A percentile compares a stretch with the other conserved stretches of the same genome.
These are phyloP conservation scores for Irpex sp. DNA, from an alignment of 1,284 basidiomycete genomes.

Conservation along the genomic window DNA sequence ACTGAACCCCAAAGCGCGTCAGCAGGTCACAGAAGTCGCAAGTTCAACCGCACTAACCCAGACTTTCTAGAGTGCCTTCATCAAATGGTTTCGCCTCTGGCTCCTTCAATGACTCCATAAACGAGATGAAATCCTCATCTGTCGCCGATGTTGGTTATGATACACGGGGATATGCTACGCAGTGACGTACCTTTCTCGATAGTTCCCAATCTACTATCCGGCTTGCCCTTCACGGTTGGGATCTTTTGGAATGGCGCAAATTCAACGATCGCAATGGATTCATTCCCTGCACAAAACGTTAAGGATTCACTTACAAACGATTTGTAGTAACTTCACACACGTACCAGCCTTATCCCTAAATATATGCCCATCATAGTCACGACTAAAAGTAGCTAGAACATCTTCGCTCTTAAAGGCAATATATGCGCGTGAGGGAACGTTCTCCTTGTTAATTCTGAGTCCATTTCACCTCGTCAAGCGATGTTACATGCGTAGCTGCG, in stretches of 20 bases:
- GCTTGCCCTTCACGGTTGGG: constrained; percentile 71
- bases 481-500: not conserved
- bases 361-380: constrained; percentile 87
- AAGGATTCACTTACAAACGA: constrained; percentile 3
- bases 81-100: constrained; percentile 45
- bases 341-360: constrained; percentile 90
- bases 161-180: not conserved
- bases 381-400: constrained; percentile 72
- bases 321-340: constrained; percentile 17
- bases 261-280: constrained; percentile 87
- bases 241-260: constrained; percentile 91
- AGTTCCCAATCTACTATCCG: constrained; percentile 66
- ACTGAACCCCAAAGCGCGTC: constrained; percentile 35
- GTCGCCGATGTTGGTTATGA: not conserved
- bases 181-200: constrained; percentile 65
- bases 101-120: constrained; percentile 63
- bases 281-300: constrained; percentile 58
- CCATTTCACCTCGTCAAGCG: not conserved
- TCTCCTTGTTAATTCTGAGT: constrained; percentile 73
- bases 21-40: not conserved
- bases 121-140: constrained; percentile 60
- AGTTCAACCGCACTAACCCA: constrained; percentile 43
- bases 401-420: constrained; percentile 83
- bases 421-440: constrained; percentile 85
- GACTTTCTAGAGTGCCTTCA: constrained; percentile 54